Conservation (phyloP, 108 stramenopile genomes). For the Pseudonitzschia multiseries region DNA sequence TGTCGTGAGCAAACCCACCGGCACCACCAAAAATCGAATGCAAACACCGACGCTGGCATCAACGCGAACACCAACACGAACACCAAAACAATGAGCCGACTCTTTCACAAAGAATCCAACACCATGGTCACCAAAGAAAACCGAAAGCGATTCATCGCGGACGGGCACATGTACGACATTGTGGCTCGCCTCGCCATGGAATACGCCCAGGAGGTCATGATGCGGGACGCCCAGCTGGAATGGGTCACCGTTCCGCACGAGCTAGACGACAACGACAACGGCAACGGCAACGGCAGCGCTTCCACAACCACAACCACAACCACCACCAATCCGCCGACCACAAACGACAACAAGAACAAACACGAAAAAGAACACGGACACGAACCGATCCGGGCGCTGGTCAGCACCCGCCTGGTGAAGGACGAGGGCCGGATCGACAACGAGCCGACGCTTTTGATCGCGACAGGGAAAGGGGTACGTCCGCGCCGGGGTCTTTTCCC, state of each 20-base stretch:
- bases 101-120: constrained; percentile 56
- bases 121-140: constrained; percentile 60
- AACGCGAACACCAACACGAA: background rate
- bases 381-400: constrained; percentile 59
- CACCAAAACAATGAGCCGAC: constrained; percentile 41
- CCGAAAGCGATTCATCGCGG: constrained; percentile 63
- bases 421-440: constrained; percentile 22
- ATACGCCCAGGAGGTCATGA: constrained; percentile 67
- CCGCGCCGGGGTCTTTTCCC: constrained; percentile 71
- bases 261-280: background rate
- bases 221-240: constrained; percentile 51
- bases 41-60: background rate
- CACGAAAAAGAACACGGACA: constrained; percentile 37
- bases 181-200: constrained; percentile 63
- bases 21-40: background rate
- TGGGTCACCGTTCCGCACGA: constrained; percentile 63
- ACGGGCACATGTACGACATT: constrained; percentile 75
- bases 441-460: constrained; percentile 52
- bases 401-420: constrained; percentile 31
- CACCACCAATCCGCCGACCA: background rate
- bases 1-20: background rate
- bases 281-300: background rate
- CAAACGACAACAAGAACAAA: no score
- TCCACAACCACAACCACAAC: constrained; percentile 9
- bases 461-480: constrained; percentile 82